Evolutionary conservation across 2,329 filamentous ascomycete species (phyloP), one percentile per base, ranked within the genome.

Genomic region (Arthrinium puccinioides): DNA sequence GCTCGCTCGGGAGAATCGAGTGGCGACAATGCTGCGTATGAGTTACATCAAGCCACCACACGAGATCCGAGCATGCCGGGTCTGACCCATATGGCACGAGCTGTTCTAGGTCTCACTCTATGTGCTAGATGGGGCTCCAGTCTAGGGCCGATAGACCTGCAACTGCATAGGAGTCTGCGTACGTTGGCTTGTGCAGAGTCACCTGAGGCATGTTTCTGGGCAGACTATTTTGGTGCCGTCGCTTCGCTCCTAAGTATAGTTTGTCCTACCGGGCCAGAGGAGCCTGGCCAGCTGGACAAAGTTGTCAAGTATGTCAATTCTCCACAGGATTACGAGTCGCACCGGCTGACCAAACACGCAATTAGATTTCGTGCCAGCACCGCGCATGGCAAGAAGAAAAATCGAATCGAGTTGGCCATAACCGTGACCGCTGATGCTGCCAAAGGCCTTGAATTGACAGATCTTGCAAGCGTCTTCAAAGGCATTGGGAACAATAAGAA

Each of bases 61-160:
- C 79, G 85, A 1, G 63, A 83, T 24, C 69, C 89, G 1, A 72
- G 75, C 11, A 70, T 74, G 2, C 86, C 90, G 26, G 87, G 87
- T 0, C 62, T 94, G 19, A 80, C 78, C 2, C 88, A 96, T 54
- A 59, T 78, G 30, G 72, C 79, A 35, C 75, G 87, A 10, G 82
- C 84, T 0, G 59, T 85, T 3, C 66, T 95, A 4, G 85, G 78
- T 0, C 63, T 94, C 4, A 72, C 82, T 1, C 67, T 86, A 2
- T 87, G 79, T 47, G 79, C 83, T 31, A 71, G 87, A 46, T 94
- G 87, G 78, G 83, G 79, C 14, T 79, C 77, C 3, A 72, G 74
- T 32, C 53, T 79, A 4, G 67, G 67, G 0, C 66, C 67, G 2
- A 54, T 63, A 1, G 75, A 81, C 42, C 50, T 53, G 11, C 53